A percentile compares a stretch with the other conserved stretches of the same genome.
Conservation (phyloP, 2,329 filamentous ascomycete genomes). For the Diaporthe sp. region DNA sequence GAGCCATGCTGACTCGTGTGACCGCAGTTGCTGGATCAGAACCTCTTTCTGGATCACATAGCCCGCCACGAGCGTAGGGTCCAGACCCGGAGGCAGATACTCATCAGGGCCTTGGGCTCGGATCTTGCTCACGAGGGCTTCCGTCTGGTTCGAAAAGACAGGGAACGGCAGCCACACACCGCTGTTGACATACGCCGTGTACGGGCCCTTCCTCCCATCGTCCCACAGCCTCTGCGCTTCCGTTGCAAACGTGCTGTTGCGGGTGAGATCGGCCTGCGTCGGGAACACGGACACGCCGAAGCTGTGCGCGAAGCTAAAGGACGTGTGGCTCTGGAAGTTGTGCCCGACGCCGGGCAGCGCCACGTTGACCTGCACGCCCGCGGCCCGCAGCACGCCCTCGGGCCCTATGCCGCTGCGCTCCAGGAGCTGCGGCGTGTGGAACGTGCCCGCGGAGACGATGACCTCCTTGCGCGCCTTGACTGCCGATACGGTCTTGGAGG, state of each 20-base stretch:
- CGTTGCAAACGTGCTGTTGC: slow-evolving; percentile 3
- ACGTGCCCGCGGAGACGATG: slow-evolving; percentile 70
- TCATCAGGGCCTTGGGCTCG: slow-evolving; percentile 8
- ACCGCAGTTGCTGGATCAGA: slow-evolving; percentile 21
- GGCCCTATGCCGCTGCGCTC: slow-evolving; percentile 73
- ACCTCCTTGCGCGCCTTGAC: slow-evolving; percentile 57
- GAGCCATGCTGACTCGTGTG: not conserved
- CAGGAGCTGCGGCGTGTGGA: slow-evolving; percentile 70
- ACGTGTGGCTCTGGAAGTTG: slow-evolving; percentile 62
- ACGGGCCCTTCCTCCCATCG: not conserved
- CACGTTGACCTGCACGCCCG: slow-evolving; percentile 47
- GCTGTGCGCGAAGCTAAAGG: slow-evolving; percentile 9
- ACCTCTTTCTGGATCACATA: slow-evolving; percentile 22
- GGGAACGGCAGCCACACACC: slow-evolving; percentile 24
- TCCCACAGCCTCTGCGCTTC: slow-evolving; percentile 25
- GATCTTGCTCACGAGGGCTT: not conserved
- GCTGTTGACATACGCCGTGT: slow-evolving; percentile 24
- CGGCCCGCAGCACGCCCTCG: slow-evolving; percentile 57
- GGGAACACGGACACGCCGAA: slow-evolving; percentile 22
- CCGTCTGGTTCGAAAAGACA: slow-evolving; percentile 25
- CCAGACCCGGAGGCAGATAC: not conserved
- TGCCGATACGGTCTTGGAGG: slow-evolving; percentile 14
- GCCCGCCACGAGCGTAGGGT: slow-evolving; percentile 13
- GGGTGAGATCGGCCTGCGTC: not conserved
- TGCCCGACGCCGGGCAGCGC: slow-evolving; percentile 60